A percentile compares a stretch with the other conserved stretches of the same genome.
Conservation (phyloP, 768 basidiomycete species). For the Calocybe cyanea region DNA sequence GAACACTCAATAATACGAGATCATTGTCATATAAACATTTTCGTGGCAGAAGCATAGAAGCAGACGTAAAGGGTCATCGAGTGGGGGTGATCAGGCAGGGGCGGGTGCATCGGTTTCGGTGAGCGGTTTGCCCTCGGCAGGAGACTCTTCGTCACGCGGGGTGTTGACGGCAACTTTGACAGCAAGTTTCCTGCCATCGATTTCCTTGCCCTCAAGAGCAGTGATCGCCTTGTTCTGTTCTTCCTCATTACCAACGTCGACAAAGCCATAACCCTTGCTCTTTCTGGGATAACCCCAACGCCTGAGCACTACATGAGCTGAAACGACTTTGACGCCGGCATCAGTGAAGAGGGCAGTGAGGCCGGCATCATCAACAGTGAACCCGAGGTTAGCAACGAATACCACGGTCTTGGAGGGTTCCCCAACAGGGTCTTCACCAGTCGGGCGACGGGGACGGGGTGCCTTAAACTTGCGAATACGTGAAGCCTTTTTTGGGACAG, state of each 20-base stretch:
- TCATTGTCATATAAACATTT: slow-evolving; percentile 27
- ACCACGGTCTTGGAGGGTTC: slow-evolving; percentile 87
- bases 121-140: slow-evolving; percentile 32
- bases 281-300: slow-evolving; percentile 80
- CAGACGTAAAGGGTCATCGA: slow-evolving; percentile 19
- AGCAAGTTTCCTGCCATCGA: slow-evolving; percentile 81
- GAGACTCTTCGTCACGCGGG: slow-evolving; percentile 47
- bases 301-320: slow-evolving; percentile 86
- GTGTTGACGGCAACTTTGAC: slow-evolving; percentile 96
- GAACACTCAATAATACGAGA: slow-evolving; percentile 13
- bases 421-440: slow-evolving; percentile 80
- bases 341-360: slow-evolving; percentile 83
- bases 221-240: slow-evolving; percentile 91
- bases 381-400: slow-evolving; percentile 97
- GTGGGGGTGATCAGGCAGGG: slow-evolving; percentile 19
- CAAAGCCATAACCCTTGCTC: slow-evolving; percentile 97
- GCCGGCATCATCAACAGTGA: slow-evolving; percentile 83
- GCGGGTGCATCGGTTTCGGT: slow-evolving; percentile 23
- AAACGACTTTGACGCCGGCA: slow-evolving; percentile 75
- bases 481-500: slow-evolving; percentile 43
- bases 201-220: slow-evolving; percentile 81
- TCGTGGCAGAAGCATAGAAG: slow-evolving; percentile 28
- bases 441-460: slow-evolving; percentile 61
- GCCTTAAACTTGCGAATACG: slow-evolving; percentile 55
- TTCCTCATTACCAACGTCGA: slow-evolving; percentile 86